These are phyloP conservation scores for Mortierella antarctica DNA, from an alignment of 192 early-diverging fungal species.

Conservation along the genomic window DNA sequence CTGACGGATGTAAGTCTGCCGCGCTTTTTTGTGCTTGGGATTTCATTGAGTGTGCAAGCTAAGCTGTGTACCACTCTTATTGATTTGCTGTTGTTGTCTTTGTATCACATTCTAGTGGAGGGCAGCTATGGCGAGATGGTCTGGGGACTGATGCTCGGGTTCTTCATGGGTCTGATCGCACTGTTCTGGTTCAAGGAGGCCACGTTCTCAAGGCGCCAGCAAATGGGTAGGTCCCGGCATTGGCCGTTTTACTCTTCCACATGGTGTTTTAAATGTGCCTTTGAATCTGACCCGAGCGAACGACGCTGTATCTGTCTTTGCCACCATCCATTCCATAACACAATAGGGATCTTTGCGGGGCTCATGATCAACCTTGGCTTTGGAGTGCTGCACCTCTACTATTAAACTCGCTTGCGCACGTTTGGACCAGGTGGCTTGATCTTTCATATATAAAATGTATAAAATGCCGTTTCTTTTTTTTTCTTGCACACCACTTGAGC, in stretches of 20 bases:
- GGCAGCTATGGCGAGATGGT: conserved; percentile 68
- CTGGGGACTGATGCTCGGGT: conserved; percentile 64
- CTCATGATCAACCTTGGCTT: conserved; percentile 65
- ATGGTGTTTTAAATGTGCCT: neutral
- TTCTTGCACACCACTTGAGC: too few species aligned
- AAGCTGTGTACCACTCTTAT: neutral
- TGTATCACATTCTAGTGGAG: conserved; percentile 43
- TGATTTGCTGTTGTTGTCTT: neutral
- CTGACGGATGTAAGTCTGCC: conserved; percentile 65
- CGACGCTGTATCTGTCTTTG: neutral
- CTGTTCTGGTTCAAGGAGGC: conserved; percentile 67
- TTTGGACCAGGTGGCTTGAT: too few species aligned
- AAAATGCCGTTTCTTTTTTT: too few species aligned
- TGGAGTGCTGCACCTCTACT: conserved; percentile 61
- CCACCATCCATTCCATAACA: neutral
- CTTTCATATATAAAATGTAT: too few species aligned
- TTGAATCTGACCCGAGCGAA: neutral
- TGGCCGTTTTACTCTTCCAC: neutral
- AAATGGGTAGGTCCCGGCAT: conserved; percentile 56
- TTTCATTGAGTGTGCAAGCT: neutral
- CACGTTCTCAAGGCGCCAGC: conserved; percentile 60
- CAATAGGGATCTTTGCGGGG: conserved; percentile 60
- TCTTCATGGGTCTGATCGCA: conserved; percentile 64
- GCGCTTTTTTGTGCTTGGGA: neutral
- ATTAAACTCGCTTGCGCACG: conserved; percentile 13